Evolutionary conservation across 805 yeast species (phyloP), one percentile per base, ranked within the genome.

Genomic region (Teunomyces pallodes): DNA sequence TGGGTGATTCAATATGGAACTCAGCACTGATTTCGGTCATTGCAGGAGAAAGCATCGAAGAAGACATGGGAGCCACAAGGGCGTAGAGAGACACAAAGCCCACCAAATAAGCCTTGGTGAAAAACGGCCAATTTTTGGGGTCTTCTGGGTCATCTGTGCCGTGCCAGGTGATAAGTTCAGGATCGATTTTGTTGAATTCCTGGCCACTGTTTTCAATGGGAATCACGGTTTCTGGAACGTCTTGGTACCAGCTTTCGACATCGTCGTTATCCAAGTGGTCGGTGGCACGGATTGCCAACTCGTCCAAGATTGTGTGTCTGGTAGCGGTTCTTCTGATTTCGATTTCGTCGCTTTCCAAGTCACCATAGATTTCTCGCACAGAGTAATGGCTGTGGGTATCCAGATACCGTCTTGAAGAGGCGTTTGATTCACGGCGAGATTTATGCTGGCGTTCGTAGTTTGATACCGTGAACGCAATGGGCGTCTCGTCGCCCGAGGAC

Each of bases 101-200:
- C 3, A 81, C 72, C 43, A 77, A 72, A 12, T 60, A 49, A 57
- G 74, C 62, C 56, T 83, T 83, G 39, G 67, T 57, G 2, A 46
- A 13, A 1, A 46, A 24, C 0, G 75, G 27, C 88, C 88, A 84
- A 60, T 84, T 84, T 49, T 86, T 66, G n/a, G 90, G 89, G 58
- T 38, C 43, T 10, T 64, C 66, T 0, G 83, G 82, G 57, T 84
- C 90, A 45, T 79, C 75, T 13, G 72, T 75, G 3, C 83, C 82
- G 29, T 82, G 81, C 88, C 88, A 84, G 1, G 87, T 77, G 9
- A 84, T 82, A 42, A 84, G 66, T 55, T 84, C 87, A 0, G 87
- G 88, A 55, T 84, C 88, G 8, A 81, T 64, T 4, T 62, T 60
- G 29, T 67, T 66, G 58, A 77, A 82, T 56, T 83, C 86, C 7